Evolutionary conservation across 768 basidiomycete genomes (phyloP), one percentile per base, ranked within the genome.

Genomic region (Chiua virens): DNA sequence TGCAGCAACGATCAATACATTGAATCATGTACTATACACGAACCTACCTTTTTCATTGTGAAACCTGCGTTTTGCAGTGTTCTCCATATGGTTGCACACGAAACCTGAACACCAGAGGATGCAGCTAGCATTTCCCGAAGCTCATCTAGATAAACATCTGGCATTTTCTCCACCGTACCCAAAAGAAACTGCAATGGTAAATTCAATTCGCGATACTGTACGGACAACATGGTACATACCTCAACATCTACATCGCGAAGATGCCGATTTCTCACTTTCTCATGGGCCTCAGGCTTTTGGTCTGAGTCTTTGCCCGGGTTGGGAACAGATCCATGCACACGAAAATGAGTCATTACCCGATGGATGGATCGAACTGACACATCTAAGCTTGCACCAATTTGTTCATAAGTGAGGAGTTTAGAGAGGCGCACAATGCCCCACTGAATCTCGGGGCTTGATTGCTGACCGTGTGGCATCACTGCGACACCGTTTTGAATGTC

Each of bases 11-110:
- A 5, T 4, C 4, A 4, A n/a, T n/a, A n/a, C n/a, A n/a, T n/a
- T 8, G 15, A 7, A 15, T 13, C 14, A 14, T 7, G 8, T 4
- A 2, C 8, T 7, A 15, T n/a, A n/a, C n/a, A n/a, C n/a, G 9
- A 2, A 30, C 28, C 9, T 8, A 49, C 48, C n/a, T 49, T 42
- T 10, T 49, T 49, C 48, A 49, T 49, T 4, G n/a, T 49, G 17
- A 34, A 49, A 0, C 42, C 35, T 11, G 23, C 10, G 21, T 4
- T 37, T 3, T 13, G 11, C 8, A 49, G 49, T 2, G 5, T 37
- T 2, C 35, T 3, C 49, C 49, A 49, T 0, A 50, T 4, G 1
- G 21, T 50, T 3, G 36, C 2, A 8, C 4, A 4, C 3, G 27
- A 50, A 4, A 44, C 17, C 1, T 18, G 9, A 6, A 14, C 3